Evolutionary conservation across 495 filamentous ascomycete species (phyloP).

Genomic region (Tuber borchii): DNA sequence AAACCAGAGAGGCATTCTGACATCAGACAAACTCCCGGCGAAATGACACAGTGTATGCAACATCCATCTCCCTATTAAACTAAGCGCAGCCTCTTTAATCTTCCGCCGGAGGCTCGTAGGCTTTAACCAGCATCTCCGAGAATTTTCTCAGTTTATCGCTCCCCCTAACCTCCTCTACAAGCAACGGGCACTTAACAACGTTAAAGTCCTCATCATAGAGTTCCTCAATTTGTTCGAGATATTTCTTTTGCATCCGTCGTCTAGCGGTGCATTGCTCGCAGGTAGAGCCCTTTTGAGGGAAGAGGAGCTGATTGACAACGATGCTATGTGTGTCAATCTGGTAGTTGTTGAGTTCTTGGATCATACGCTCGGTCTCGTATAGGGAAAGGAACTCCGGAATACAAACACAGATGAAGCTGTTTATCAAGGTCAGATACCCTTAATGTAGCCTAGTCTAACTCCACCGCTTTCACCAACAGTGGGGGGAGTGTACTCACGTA

Average conservation of each 20-base stretch:
- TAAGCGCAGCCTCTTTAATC: conserved; percentile 8
- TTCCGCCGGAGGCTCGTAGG: conserved; percentile 68
- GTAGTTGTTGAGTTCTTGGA: conserved; percentile 91
- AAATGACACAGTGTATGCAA: background rate
- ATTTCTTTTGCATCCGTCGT: conserved; percentile 99
- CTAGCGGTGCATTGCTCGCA: conserved; percentile 95
- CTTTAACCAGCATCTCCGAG: conserved; percentile 84
- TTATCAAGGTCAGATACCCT: background rate
- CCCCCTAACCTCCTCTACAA: conserved; percentile 91
- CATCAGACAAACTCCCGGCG: background rate
- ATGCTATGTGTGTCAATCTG: conserved; percentile 94
- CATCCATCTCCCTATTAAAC: background rate
- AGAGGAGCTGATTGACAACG: conserved; percentile 95
- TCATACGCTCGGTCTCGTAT: conserved; percentile 99
- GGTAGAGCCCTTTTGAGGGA: conserved; percentile 74
- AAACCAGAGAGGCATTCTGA: background rate
- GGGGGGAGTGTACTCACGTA: conserved; percentile 46
- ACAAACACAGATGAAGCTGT: conserved; percentile 84
- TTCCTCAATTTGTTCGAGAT: conserved; percentile 97
- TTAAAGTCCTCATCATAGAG: conserved; percentile 99
- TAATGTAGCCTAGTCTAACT: too few relatives aligned
- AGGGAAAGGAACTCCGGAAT: conserved; percentile 96
- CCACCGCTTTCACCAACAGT: background rate
- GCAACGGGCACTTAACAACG: conserved; percentile 91
- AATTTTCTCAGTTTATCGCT: conserved; percentile 91